Base-by-base conservation (phyloP, 2,329 filamentous ascomycete species). In the Juglanconis juglandina region DNA sequence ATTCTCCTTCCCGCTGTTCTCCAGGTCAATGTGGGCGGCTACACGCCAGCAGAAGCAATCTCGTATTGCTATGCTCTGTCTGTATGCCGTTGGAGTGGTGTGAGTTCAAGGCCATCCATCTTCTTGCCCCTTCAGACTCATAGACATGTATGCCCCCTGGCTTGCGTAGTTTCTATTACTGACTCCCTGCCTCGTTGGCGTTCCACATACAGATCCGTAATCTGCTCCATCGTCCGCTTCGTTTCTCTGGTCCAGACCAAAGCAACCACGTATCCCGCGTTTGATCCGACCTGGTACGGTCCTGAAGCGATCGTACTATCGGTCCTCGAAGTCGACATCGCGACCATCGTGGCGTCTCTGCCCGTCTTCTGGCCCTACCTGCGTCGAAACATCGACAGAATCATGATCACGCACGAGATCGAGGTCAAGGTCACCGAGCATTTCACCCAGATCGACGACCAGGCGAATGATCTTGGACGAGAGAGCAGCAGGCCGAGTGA, bases 361-460 rank as follows among this genome's bases (percentile, higher is more conserved):
- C 69, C 69, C 17, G 64, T 70, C 14, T 71, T 70, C 62, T 71
- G 69, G 69, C 69, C 69, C 3, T 65, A 69, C 9, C 48, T 70
- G 42, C 61, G 64, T 34, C 60, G 62, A 30, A 62, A 65, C n/a
- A 53, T 70, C 32, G 66, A 64, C 49, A 64, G 62, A 17, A 69
- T 71, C 24, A 66, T 68, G 53, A 64, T 71, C 47, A 69, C 66
- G 30, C 64, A 61, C 52, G 68, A 70, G 63, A 63, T 69, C 58
- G 64, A 62, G 58, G 64, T 70, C 41, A 64, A 62, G 42, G 52
- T 65, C 49, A 61, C 60, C 9, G 54, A 56, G 35, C 55, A 61
- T 33, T 59, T 59, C 34, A 54, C 56, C 14, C 51, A 61, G 30
- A 61, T 54, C 46, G 46, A 61, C n/a, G 56, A 61, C 34, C 42